Percentiles rank a stretch among this genome's conserved stretches.
phyloP scores from a whole-genome alignment of 768 basidiomycete species.

The Pleurotus sapidus region DNA sequence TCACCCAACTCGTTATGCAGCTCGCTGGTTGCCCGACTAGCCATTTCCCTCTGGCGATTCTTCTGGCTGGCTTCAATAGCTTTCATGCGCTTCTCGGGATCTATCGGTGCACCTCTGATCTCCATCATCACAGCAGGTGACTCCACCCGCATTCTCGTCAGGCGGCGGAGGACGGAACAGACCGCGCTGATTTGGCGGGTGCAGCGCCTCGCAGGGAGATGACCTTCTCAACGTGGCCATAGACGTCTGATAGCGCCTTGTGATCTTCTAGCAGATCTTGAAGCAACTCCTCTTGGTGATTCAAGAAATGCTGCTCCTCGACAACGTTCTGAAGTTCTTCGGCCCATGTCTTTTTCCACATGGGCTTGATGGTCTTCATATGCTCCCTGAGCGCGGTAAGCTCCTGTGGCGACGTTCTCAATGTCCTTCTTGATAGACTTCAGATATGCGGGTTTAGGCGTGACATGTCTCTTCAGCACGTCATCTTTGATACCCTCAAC shows the following conservation, averaged over 20 bases:
- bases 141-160: constrained; percentile 65
- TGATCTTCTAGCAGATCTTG: constrained; percentile 88
- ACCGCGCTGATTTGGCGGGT: constrained; percentile 34
- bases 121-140: constrained; percentile 87
- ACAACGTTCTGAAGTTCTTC: constrained; percentile 95
- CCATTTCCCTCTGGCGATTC: constrained; percentile 73
- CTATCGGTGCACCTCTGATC: constrained; percentile 76
- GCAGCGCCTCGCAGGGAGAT: constrained; percentile 58
- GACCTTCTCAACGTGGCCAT: constrained; percentile 88
- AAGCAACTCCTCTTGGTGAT: constrained; percentile 90
- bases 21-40: constrained; percentile 65
- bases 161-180: constrained; percentile 56
- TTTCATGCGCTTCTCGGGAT: constrained; percentile 82
- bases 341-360: constrained; percentile 99
- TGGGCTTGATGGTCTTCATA: constrained; percentile 86
- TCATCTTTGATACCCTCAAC: constrained; percentile 90
- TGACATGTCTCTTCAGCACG: constrained; percentile 83
- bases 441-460: constrained; percentile 73
- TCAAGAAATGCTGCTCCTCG: constrained; percentile 93
- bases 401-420: constrained; percentile 60
- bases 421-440: constrained; percentile 73
- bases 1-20: constrained; percentile 81
- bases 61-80: constrained; percentile 91
- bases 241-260: constrained; percentile 84
- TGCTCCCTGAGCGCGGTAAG: constrained; percentile 79